A percentile compares a stretch with the other conserved stretches of the same genome.
Conservation (phyloP, 495 filamentous ascomycete genomes). For the Aspergillus kassunensis region DNA sequence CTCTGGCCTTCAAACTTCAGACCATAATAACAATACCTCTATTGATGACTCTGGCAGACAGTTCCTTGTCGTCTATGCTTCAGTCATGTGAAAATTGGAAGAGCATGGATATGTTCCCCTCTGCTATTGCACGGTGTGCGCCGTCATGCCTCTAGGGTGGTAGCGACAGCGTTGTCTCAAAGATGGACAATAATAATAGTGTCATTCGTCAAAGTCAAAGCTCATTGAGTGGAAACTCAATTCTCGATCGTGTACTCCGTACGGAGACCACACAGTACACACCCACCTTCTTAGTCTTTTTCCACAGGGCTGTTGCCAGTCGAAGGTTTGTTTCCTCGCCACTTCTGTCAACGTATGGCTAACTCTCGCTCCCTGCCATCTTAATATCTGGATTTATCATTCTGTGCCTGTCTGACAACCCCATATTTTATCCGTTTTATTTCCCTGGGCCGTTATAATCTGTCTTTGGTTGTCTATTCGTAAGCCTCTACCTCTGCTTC, state of each 20-base stretch:
- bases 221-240: not conserved
- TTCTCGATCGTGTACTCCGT: slow-evolving; percentile 4
- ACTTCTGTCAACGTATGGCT: slow-evolving; percentile 12
- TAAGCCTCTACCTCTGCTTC: slow-evolving; percentile 1
- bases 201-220: slow-evolving; percentile 5
- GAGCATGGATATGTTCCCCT: not conserved
- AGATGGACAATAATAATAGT: not conserved
- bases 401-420: slow-evolving; percentile 1
- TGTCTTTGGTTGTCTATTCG: slow-evolving; percentile 1
- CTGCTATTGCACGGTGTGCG: not conserved
- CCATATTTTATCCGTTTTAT: not conserved
- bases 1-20: not conserved
- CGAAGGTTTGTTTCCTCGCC: slow-evolving; percentile 13
- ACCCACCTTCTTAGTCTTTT: slow-evolving; percentile 5
- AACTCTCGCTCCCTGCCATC: not conserved
- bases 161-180: not conserved
- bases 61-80: not conserved
- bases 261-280: too few species aligned
- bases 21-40: not conserved
- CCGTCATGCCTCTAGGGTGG: not conserved
- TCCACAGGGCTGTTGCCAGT: slow-evolving; percentile 12
- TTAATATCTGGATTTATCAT: slow-evolving; percentile 7
- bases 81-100: not conserved
- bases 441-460: not conserved
- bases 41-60: slow-evolving; percentile 2